A percentile compares a stretch with the other conserved stretches of the same genome.
Conservation (phyloP, 2,329 filamentous ascomycete species). For the Xylariales sp. region DNA sequence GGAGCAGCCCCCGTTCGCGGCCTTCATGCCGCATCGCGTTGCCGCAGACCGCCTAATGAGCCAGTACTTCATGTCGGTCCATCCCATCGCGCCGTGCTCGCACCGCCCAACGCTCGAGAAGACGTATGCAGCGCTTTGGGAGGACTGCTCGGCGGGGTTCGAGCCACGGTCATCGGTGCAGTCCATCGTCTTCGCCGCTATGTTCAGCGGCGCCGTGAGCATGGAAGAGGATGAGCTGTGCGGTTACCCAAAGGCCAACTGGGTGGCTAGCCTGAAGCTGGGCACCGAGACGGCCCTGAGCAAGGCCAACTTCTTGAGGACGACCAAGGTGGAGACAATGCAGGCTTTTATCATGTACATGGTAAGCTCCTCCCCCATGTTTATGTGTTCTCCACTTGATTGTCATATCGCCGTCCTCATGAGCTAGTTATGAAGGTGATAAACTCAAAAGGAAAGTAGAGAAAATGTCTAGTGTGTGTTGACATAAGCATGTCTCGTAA, state of each 20-base stretch:
- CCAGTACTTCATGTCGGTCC: conserved; percentile 65
- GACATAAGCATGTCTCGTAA: too few species aligned
- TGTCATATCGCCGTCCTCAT: too few species aligned
- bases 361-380: too few species aligned
- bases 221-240: conserved; percentile 57
- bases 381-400: too few species aligned
- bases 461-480: too few species aligned
- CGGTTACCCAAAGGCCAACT: conserved; percentile 45
- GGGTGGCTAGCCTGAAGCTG: conserved; percentile 60
- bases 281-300: conserved; percentile 64
- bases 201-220: conserved; percentile 67
- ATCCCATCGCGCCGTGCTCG: conserved; percentile 63
- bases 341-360: conserved; percentile 76
- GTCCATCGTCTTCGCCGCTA: conserved; percentile 63
- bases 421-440: too few species aligned
- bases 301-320: conserved; percentile 67
- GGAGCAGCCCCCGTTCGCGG: conserved; percentile 46
- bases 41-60: conserved; percentile 58
- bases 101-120: conserved; percentile 64
- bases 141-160: conserved; percentile 50
- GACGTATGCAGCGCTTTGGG: conserved; percentile 64
- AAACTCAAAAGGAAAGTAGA: too few species aligned
- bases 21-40: conserved; percentile 55
- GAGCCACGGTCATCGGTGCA: conserved; percentile 63
- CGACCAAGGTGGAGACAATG: conserved; percentile 67